These are phyloP conservation scores for Baudoinia panamericana DNA, from an alignment of 495 filamentous ascomycete species.

Conservation along the genomic window DNA sequence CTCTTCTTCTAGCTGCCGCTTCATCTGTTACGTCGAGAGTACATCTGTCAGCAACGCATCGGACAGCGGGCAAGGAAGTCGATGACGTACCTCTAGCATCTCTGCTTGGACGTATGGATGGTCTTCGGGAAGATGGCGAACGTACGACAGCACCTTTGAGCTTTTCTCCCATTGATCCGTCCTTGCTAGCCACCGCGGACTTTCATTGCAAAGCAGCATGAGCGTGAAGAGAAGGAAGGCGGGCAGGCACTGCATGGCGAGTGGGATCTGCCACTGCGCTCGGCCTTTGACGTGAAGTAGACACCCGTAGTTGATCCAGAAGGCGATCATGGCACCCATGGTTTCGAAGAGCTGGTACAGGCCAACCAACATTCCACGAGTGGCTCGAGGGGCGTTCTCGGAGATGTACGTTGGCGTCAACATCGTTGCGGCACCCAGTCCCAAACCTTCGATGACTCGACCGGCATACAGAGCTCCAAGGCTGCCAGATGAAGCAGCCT, in stretches of 20 bases:
- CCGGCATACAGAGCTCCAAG: conserved; percentile 6
- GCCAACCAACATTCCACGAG: conserved; percentile 56
- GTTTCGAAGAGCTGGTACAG: conserved; percentile 58
- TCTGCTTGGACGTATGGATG: conserved; percentile 14
- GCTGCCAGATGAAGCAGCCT: conserved; percentile 22
- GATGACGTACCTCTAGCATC: no score
- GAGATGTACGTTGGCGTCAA: conserved; percentile 45
- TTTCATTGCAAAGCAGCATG: conserved; percentile 15
- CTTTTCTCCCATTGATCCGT: conserved; percentile 11
- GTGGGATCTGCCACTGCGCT: conserved; percentile 9
- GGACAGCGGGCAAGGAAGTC: no score
- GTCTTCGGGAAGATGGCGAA: conserved; percentile 13
- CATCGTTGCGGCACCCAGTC: conserved; percentile 53
- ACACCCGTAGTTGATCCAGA: conserved; percentile 14
- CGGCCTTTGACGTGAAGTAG: conserved; percentile 2
- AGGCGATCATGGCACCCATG: conserved; percentile 50
- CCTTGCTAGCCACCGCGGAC: conserved; percentile 13
- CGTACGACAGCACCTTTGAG: conserved; percentile 4
- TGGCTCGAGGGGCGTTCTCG: conserved; percentile 59
- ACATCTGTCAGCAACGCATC: no score
- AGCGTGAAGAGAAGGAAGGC: conserved; percentile 8
- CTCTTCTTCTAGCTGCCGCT: conserved; percentile 21
- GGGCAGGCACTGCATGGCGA: conserved; percentile 17
- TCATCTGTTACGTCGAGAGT: no score
- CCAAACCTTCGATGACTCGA: conserved; percentile 50